Evolutionary conservation across 305 asterid species (phyloP).

Genomic region (Fraxinus xanthoxyloides): DNA sequence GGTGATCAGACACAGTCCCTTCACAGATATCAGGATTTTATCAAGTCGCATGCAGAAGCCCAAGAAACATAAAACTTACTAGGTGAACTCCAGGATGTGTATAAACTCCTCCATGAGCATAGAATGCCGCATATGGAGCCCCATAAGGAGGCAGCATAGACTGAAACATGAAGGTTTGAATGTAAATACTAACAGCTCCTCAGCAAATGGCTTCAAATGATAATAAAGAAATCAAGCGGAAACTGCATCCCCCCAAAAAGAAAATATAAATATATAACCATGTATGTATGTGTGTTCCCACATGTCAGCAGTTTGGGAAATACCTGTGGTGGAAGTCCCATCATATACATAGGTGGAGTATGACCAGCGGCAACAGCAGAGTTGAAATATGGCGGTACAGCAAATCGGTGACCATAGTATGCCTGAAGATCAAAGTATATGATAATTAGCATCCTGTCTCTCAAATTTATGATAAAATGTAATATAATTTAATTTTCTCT

Average conservation of each 20-base stretch:
- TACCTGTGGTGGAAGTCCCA: constrained; percentile 98
- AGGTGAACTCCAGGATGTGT: constrained; percentile 82
- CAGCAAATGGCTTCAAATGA: not conserved
- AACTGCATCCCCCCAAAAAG: not conserved
- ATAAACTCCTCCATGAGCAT: constrained; percentile 80
- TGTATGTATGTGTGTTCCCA: not conserved
- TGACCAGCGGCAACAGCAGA: constrained; percentile 70
- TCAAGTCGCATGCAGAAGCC: not conserved
- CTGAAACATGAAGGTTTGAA: constrained; percentile 34
- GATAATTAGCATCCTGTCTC: constrained; percentile 4
- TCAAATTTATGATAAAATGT: not conserved
- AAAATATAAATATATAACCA: not conserved
- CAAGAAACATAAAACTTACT: constrained; percentile 43
- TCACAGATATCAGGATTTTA: not conserved
- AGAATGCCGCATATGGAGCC: constrained; percentile 80
- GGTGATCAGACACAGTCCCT: not conserved
- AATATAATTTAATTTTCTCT: not conserved
- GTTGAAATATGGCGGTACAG: constrained; percentile 50
- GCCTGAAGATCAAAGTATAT: constrained; percentile 30
- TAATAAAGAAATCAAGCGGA: constrained; percentile 1
- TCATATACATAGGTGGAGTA: constrained; percentile 79
- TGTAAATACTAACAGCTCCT: not conserved
- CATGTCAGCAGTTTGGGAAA: not conserved
- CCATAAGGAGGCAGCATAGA: constrained; percentile 88
- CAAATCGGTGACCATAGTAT: constrained; percentile 50